These are phyloP conservation scores for Solanum paucissectum DNA, from an alignment of 257 asterid species.

Conservation along the genomic window DNA sequence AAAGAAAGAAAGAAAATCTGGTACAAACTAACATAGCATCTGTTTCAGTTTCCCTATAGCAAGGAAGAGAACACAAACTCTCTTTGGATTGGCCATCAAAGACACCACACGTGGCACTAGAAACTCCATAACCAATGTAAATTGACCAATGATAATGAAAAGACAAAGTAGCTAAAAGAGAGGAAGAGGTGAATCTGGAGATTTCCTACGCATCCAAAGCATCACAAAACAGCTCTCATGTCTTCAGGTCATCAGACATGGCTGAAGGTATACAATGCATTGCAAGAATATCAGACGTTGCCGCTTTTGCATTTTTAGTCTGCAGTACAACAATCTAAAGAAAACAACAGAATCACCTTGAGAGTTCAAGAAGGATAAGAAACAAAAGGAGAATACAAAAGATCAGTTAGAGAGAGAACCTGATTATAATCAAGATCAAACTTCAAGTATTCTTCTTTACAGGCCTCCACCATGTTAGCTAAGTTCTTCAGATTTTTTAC, in stretches of 20 bases:
- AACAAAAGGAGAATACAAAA: neutral
- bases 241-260: constrained; percentile 21
- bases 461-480: constrained; percentile 16
- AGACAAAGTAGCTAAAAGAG: neutral
- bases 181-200: neutral
- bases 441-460: constrained; percentile 13
- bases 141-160: neutral
- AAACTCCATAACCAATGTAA: neutral
- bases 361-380: neutral
- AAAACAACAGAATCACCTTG: neutral
- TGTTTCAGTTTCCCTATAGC: neutral
- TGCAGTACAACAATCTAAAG: constrained; percentile 16
- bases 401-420: constrained; percentile 1
- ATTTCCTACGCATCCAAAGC: neutral
- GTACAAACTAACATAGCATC: neutral
- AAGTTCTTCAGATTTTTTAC: constrained; percentile 16
- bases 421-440: constrained; percentile 12
- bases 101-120: neutral
- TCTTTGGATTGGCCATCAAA: neutral
- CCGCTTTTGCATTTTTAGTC: constrained; percentile 12
- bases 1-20: neutral
- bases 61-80: neutral
- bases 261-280: constrained; percentile 19
- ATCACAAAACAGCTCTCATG: neutral
- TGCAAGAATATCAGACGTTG: constrained; percentile 17